These are phyloP conservation scores for Peronospora destructor DNA, from an alignment of 352 stramenopile species.

Conservation along the genomic window DNA sequence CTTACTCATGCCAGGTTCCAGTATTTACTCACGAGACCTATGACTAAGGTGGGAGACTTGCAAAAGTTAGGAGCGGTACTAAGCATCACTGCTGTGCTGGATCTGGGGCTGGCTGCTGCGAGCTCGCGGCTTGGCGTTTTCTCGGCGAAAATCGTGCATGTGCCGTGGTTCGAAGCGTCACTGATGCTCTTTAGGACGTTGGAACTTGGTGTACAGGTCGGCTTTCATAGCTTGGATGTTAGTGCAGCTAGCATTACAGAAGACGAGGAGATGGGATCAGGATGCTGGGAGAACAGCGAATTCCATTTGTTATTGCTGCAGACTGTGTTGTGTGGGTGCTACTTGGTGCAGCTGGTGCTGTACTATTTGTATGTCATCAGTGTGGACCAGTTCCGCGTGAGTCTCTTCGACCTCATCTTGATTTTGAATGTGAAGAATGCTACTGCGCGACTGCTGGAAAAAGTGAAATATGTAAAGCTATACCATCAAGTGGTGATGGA, in stretches of 20 bases:
- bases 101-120: conserved; percentile 34
- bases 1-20: background rate
- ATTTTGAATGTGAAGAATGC: conserved; percentile 81
- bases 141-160: conserved; percentile 47
- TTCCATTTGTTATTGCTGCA: conserved; percentile 60
- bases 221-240: conserved; percentile 56
- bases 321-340: conserved; percentile 49
- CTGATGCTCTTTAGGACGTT: conserved; percentile 60
- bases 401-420: conserved; percentile 70
- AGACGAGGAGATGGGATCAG: conserved; percentile 27
- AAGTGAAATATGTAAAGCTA: conserved; percentile 55
- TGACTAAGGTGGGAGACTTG: too few species aligned
- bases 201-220: conserved; percentile 62
- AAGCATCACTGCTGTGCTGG: conserved; percentile 19
- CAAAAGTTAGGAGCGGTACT: too few species aligned
- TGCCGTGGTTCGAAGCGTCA: conserved; percentile 69
- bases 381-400: conserved; percentile 71
- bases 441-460: conserved; percentile 56
- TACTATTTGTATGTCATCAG: conserved; percentile 83
- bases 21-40: conserved; percentile 28
- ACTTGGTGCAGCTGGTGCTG: conserved; percentile 60
- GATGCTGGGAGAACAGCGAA: conserved; percentile 52
- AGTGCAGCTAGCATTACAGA: conserved; percentile 25
- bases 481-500: conserved; percentile 71
- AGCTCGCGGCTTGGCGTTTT: conserved; percentile 42